Percentiles rank a stretch among this genome's conserved stretches.
Evolutionary conservation across 345 rosid species (phyloP).

Genomic region (Pelargonium nanum): DNA sequence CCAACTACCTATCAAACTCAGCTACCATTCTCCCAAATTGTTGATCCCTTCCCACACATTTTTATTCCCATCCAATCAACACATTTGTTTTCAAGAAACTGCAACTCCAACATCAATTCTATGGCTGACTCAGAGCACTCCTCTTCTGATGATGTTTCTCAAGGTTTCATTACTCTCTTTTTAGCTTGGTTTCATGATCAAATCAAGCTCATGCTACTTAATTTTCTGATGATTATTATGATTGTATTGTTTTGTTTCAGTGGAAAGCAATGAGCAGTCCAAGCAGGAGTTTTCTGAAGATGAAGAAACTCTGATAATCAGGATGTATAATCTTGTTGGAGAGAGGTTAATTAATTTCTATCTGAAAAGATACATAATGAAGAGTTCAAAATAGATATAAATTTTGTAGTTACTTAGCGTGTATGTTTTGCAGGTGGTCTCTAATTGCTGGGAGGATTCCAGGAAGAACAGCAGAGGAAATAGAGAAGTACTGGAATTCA

Average conservation of each 20-base stretch:
- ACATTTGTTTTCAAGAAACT: no score
- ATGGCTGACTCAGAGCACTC: constrained; percentile 53
- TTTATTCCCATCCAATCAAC: constrained; percentile 11
- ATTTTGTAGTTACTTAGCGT: not conserved
- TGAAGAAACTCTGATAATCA: constrained; percentile 40
- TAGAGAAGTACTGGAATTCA: constrained; percentile 48
- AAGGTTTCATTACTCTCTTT: not conserved
- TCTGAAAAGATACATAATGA: not conserved
- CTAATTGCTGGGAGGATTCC: constrained; percentile 72
- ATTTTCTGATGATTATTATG: not conserved
- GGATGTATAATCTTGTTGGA: constrained; percentile 52
- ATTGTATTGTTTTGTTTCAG: constrained; percentile 9
- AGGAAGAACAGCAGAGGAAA: constrained; percentile 49
- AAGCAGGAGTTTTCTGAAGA: constrained; percentile 39
- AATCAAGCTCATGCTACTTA: not conserved
- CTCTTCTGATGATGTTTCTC: constrained; percentile 23
- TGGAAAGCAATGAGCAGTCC: constrained; percentile 23
- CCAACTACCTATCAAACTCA: constrained; percentile 16
- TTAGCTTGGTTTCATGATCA: not conserved
- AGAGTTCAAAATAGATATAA: not conserved
- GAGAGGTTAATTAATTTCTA: constrained; percentile 22
- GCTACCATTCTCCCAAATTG: constrained; percentile 1
- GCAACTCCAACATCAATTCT: no score
- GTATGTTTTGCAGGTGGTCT: constrained; percentile 35
- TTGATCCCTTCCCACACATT: constrained; percentile 5